phyloP scores from a whole-genome alignment of 208 protist genomes.

The Crithidia brevicula region DNA sequence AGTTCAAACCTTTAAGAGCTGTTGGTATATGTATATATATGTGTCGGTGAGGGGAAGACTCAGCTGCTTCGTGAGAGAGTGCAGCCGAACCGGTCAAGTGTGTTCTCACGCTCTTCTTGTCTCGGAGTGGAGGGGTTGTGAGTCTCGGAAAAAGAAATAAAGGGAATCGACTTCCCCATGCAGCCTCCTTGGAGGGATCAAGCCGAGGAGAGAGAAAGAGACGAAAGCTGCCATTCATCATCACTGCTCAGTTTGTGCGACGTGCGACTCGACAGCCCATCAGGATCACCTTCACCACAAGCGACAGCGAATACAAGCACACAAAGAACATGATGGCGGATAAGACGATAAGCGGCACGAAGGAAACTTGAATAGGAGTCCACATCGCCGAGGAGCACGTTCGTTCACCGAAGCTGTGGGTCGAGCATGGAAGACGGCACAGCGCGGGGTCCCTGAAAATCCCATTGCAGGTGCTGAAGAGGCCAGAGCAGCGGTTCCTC shows the following conservation, averaged over 20 bases:
- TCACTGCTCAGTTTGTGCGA: neutral
- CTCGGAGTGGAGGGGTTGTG: too few relatives aligned
- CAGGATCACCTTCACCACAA: conserved; percentile 1
- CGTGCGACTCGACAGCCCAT: neutral
- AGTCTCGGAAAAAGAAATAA: too few relatives aligned
- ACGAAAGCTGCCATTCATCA: too few relatives aligned
- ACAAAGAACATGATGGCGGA: neutral
- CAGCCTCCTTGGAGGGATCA: too few relatives aligned
- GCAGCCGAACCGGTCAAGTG: too few relatives aligned
- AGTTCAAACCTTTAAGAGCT: too few relatives aligned
- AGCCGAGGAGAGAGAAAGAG: too few relatives aligned
- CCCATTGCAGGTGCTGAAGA: neutral
- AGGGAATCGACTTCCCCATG: too few relatives aligned
- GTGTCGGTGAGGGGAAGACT: too few relatives aligned
- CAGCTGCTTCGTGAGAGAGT: too few relatives aligned
- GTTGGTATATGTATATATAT: too few relatives aligned
- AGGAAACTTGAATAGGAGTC: neutral
- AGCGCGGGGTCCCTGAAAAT: neutral
- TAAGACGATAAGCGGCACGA: conserved; percentile 5
- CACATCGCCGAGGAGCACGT: neutral
- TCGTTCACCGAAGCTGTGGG: neutral
- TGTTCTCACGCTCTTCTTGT: too few relatives aligned
- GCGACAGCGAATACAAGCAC: neutral
- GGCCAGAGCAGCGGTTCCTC: conserved; percentile 9
- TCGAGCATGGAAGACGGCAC: neutral